These are phyloP conservation scores for Trichophyton rubrum DNA, from an alignment of 2,329 filamentous ascomycete species.

Conservation along the genomic window DNA sequence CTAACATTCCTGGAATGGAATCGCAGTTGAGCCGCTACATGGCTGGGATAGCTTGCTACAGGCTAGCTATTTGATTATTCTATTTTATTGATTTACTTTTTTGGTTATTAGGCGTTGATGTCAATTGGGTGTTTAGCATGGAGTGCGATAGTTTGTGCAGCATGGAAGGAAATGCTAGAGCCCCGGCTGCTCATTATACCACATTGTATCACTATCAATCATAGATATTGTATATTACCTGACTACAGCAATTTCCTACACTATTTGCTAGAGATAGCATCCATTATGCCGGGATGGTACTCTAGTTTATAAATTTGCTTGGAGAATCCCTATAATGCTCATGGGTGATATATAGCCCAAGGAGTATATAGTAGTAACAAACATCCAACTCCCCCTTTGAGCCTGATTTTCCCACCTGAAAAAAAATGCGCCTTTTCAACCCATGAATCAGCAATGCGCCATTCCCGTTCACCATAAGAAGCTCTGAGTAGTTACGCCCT, in stretches of 20 bases:
- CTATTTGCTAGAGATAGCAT: not conserved
- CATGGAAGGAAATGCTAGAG: not conserved
- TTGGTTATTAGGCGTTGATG: not conserved
- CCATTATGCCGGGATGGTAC: too few species aligned
- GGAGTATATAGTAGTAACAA: not conserved
- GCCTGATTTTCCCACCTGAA: not conserved
- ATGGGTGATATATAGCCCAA: not conserved
- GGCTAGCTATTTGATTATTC: too few species aligned
- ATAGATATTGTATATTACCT: not conserved
- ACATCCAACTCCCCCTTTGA: not conserved
- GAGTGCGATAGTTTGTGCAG: not conserved
- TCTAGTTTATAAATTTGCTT: not conserved
- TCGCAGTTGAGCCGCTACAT: not conserved
- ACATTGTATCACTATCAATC: not conserved
- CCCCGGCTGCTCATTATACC: not conserved
- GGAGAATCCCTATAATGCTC: not conserved
- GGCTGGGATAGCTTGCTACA: not conserved
- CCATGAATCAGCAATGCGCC: conserved; percentile 1
- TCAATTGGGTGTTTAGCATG: not conserved
- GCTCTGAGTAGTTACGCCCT: not conserved
- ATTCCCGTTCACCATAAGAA: not conserved
- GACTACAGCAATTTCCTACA: not conserved
- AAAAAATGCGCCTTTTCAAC: not conserved
- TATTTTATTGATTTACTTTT: not conserved
- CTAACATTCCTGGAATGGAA: not conserved